Evolutionary conservation across 2,329 filamentous ascomycete genomes (phyloP).

Genomic region (Myotisia sp.): DNA sequence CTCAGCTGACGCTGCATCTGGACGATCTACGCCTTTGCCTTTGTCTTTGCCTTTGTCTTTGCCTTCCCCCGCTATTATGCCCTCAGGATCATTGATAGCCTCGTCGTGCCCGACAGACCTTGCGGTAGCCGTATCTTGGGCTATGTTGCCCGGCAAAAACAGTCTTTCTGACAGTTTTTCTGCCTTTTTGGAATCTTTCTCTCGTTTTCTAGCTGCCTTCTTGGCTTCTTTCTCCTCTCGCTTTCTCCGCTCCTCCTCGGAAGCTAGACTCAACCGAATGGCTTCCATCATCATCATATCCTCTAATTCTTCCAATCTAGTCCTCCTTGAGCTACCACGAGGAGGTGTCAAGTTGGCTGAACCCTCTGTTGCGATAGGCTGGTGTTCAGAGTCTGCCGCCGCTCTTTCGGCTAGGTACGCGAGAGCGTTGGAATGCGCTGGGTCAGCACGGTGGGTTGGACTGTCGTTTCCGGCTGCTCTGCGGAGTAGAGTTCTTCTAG

Average conservation of each 20-base stretch:
- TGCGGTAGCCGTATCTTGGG: no score
- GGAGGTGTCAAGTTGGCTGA: conserved; percentile 27
- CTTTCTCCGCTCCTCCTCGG: conserved; percentile 81
- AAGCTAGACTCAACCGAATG: conserved; percentile 75
- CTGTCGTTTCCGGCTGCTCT: conserved; percentile 26
- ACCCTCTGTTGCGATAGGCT: no score
- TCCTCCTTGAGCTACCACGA: conserved; percentile 39
- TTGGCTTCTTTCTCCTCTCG: conserved; percentile 67
- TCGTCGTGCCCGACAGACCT: no score
- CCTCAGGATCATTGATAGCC: no score
- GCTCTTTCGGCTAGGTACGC: conserved; percentile 35
- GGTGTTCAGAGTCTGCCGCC: no score
- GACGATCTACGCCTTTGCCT: conserved; percentile 56
- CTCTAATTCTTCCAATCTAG: conserved; percentile 72
- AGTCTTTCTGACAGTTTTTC: no score
- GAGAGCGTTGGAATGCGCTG: conserved; percentile 32
- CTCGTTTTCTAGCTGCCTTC: conserved; percentile 72
- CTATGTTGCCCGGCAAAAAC: no score
- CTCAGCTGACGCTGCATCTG: conserved; percentile 5
- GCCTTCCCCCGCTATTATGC: no score
- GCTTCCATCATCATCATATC: conserved; percentile 99
- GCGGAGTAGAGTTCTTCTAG: conserved; percentile 39
- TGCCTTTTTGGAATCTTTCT: conserved; percentile 70
- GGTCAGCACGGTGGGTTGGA: conserved; percentile 21
- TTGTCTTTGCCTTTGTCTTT: no score